These are phyloP conservation scores for Diplocarpon rosae DNA, from an alignment of 2,329 filamentous ascomycete species.

Conservation along the genomic window DNA sequence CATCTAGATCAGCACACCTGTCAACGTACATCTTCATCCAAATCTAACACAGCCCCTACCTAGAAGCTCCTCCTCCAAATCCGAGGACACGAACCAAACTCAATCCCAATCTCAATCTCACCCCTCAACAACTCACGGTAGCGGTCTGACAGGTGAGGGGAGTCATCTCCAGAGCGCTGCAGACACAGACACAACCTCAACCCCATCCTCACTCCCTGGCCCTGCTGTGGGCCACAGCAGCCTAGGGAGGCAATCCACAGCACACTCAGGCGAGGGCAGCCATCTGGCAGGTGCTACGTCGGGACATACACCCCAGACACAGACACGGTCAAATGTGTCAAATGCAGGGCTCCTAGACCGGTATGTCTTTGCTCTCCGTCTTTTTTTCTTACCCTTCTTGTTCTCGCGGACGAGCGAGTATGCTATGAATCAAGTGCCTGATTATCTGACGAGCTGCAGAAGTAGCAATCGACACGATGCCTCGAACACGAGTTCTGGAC, in stretches of 20 bases:
- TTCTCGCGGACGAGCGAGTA: too few species aligned
- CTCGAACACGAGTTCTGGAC: too few species aligned
- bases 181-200: neutral
- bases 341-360: neutral
- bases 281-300: constrained; percentile 7
- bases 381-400: too few species aligned
- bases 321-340: neutral
- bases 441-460: too few species aligned
- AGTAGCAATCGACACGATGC: too few species aligned
- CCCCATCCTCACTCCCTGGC: neutral
- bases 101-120: neutral
- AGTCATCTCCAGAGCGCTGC: constrained; percentile 8
- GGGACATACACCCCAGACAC: constrained; percentile 2
- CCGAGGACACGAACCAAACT: constrained; percentile 17
- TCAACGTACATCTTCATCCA: neutral
- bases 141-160: constrained; percentile 7
- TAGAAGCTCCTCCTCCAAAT: constrained; percentile 5
- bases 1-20: too few species aligned
- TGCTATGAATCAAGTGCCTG: too few species aligned
- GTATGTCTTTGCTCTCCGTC: neutral
- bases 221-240: neutral
- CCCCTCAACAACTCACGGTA: neutral
- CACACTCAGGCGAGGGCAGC: constrained; percentile 8
- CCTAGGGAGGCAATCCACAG: neutral
- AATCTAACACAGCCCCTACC: neutral